Conservation (phyloP, 192 early-diverging fungal genomes). For the Backusella macrospora region DNA sequence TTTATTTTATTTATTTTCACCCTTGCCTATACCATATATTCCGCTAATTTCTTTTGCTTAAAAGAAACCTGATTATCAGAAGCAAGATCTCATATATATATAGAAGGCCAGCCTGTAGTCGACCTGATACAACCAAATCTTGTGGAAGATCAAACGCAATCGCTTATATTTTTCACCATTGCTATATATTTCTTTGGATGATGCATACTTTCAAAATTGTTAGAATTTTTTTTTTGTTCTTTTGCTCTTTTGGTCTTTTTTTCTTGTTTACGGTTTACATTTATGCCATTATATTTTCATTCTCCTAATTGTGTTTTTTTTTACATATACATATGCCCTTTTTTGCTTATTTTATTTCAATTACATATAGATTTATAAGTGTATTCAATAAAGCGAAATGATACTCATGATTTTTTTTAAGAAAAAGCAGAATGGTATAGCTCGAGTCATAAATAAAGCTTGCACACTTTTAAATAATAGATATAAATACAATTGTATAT, state of each 20-base stretch:
- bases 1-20: neutral
- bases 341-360: neutral
- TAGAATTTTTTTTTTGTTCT: neutral
- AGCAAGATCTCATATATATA: neutral
- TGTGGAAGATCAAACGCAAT: neutral
- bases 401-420: neutral
- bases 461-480: too few species aligned
- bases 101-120: neutral
- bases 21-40: neutral
- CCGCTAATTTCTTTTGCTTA: neutral
- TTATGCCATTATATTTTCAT: neutral
- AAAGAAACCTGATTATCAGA: neutral
- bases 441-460: too few species aligned
- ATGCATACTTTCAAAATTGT: neutral
- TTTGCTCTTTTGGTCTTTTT: too few species aligned
- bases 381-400: neutral
- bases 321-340: neutral
- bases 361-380: neutral
- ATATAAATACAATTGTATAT: too few species aligned
- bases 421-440: neutral
- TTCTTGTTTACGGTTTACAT: slow-evolving; percentile 7
- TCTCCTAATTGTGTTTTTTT: neutral
- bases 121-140: neutral
- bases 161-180: neutral
- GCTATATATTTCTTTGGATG: neutral